Conservation (phyloP, 176 grass and related monocot species). For the Aegilops tauschii region DNA sequence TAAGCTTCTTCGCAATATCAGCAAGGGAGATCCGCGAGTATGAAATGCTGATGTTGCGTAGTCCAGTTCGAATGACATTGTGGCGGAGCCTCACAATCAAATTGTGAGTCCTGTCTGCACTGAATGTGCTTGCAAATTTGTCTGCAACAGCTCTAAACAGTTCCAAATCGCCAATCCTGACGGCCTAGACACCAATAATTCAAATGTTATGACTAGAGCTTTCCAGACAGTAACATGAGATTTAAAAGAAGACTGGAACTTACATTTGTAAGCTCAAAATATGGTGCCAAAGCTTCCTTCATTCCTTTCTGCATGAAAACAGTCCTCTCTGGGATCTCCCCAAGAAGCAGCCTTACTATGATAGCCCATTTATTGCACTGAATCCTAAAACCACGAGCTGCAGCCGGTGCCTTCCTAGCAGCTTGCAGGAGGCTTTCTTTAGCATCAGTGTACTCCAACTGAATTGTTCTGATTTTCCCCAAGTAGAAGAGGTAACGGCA, state of each 20-base stretch:
- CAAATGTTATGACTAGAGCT: slow-evolving; percentile 1
- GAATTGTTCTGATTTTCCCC: slow-evolving; percentile 91
- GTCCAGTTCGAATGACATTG: slow-evolving; percentile 80
- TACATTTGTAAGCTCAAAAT: slow-evolving; percentile 94
- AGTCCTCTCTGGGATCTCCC: slow-evolving; percentile 80
- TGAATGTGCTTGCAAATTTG: slow-evolving; percentile 65
- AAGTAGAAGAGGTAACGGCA: slow-evolving; percentile 84
- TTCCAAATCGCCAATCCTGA: slow-evolving; percentile 76
- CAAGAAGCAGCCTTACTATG: slow-evolving; percentile 65
- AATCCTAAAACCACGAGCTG: slow-evolving; percentile 68
- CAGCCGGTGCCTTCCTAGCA: slow-evolving; percentile 67
- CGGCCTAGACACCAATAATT: slow-evolving; percentile 50
- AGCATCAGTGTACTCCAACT: slow-evolving; percentile 88
- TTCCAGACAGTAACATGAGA: not conserved
- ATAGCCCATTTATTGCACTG: slow-evolving; percentile 89
- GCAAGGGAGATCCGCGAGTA: slow-evolving; percentile 80
- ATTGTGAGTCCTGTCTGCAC: slow-evolving; percentile 66
- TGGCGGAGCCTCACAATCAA: slow-evolving; percentile 81
- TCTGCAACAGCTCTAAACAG: slow-evolving; percentile 71
- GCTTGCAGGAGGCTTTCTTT: slow-evolving; percentile 91
- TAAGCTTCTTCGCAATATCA: slow-evolving; percentile 81
- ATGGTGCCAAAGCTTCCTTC: slow-evolving; percentile 66
- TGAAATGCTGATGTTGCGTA: slow-evolving; percentile 83
- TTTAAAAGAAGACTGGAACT: not conserved
- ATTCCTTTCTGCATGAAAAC: slow-evolving; percentile 95